Evolutionary conservation across 331 rosid genomes (phyloP), one percentile per base, ranked within the genome.

Genomic region (Ulmus americana): DNA sequence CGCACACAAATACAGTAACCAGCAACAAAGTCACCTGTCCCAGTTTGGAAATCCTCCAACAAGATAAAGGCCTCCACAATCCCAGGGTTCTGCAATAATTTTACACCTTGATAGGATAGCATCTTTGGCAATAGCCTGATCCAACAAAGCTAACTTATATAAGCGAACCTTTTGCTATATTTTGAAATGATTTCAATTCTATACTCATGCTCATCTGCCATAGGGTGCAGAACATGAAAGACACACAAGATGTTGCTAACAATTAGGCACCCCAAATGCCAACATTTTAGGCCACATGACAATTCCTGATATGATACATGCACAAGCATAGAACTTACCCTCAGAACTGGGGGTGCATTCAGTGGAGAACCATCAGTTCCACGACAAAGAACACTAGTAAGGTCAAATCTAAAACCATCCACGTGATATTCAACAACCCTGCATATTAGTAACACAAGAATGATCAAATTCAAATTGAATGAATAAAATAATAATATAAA

Each of bases 51-150:
- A 94, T 42, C 83, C 70, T 74, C 97, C 97, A 81, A 94, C 96
- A 70, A 90, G 97, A 84, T 94, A 87, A 64, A 89, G 99, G 74
- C 91, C 95, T 66, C 91, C 95, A 70, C 99, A 94, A 74, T 94
- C 99, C 99, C 99, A 94, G 66, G 99, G 99, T 81, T 94, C 99
- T 14, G 99, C 79, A 76, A 94, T 85, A 71, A 94, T 76, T 76
- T 94, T 94, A 78, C 97, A 94, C 75, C 95, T 87, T 7, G 99
- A 87, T 65, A 94, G 79, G 55, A 82, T 81, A 56, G 70, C 73
- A 82, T 94, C 99, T 84, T 87, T 94, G 43, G 97, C 85, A 78
- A 94, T 90, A 63, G 87, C 96, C 99, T 94, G 84, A 18, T 69
- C 67, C 77, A 74, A 65, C 6, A 75, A 65, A 70, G 65, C 65